phyloP scores from a whole-genome alignment of 1,284 basidiomycete species.

The Rhodotorula sp. region DNA sequence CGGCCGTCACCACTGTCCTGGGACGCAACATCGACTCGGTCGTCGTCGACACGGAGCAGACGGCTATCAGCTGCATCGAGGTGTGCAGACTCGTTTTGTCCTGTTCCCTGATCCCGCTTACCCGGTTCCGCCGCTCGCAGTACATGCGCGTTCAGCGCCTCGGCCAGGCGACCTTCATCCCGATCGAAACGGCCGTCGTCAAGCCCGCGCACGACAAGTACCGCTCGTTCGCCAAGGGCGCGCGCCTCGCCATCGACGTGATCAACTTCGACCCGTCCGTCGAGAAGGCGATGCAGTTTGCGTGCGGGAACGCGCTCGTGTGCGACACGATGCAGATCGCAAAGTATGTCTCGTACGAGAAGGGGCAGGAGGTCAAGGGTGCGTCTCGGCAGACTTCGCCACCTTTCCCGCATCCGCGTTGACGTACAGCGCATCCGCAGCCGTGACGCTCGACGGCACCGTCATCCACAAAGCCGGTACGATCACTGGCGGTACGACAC shows the following conservation, averaged over 20 bases:
- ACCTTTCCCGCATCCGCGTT: background rate
- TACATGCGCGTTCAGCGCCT: constrained; percentile 93
- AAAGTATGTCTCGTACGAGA: constrained; percentile 86
- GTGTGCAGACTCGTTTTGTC: constrained; percentile 53
- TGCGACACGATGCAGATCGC: constrained; percentile 95
- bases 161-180: constrained; percentile 95
- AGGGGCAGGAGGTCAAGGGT: constrained; percentile 95
- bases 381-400: constrained; percentile 39
- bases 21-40: constrained; percentile 94
- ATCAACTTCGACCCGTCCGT: constrained; percentile 83
- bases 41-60: constrained; percentile 94
- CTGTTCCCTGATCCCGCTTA: background rate
- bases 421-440: constrained; percentile 53
- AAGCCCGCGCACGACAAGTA: constrained; percentile 94
- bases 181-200: constrained; percentile 91
- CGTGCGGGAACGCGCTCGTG: constrained; percentile 90
- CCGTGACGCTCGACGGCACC: constrained; percentile 94
- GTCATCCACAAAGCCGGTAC: constrained; percentile 96
- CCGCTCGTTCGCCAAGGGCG: constrained; percentile 85
- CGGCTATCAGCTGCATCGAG: constrained; percentile 96
- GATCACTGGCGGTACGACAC: constrained; percentile 91
- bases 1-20: constrained; percentile 89
- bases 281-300: constrained; percentile 92
- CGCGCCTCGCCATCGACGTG: constrained; percentile 90
- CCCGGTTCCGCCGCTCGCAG: constrained; percentile 52